Evolutionary conservation across 2,329 filamentous ascomycete genomes (phyloP), one percentile per base, ranked within the genome.

Genomic region (Monilinia aucupariae): DNA sequence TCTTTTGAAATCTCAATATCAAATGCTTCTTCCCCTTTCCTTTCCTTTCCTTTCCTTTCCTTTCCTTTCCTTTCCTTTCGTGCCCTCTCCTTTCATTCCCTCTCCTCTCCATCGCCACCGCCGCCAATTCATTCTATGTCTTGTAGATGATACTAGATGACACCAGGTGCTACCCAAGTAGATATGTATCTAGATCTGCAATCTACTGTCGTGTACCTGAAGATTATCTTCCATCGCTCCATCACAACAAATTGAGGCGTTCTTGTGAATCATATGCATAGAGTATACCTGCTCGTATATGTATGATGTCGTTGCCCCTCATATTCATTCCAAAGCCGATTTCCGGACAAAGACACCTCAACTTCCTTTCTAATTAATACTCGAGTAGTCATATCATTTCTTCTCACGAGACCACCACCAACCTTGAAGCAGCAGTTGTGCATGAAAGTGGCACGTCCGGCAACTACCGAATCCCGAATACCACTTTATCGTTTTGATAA

Each of bases 281-380:
- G n/a, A n/a, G n/a, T 9, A 37, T 37, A 37, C 8, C 2, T 15
- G 5, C 15, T 4, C 13, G 4, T 39, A 39, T 12, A 15, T 5
- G 5, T 10, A 45, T 32, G 12, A 55, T 56, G 53, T 32, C 39
- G 17, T 56, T 56, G 45, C 53, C 55, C 45, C 45, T 47, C 30
- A 59, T 12, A 20, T 27, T 27, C n/a, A 58, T 20, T n/a, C 1
- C 41, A 34, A 47, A 5, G 9, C 48, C 48, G 48, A 53, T 53
- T 22, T 61, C 49, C 59, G 49, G 59, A 61, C 59, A 61, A 61
- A 61, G 49, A 47, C 59, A 54, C 20, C 17, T 15, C 5, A n/a
- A 22, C n/a, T n/a, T n/a, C n/a, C n/a, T n/a, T n/a, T n/a, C n/a
- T n/a, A n/a, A n/a, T n/a, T n/a, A n/a, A n/a, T n/a, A n/a, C n/a